phyloP scores from a whole-genome alignment of 805 yeast species.

The Candida montana region DNA sequence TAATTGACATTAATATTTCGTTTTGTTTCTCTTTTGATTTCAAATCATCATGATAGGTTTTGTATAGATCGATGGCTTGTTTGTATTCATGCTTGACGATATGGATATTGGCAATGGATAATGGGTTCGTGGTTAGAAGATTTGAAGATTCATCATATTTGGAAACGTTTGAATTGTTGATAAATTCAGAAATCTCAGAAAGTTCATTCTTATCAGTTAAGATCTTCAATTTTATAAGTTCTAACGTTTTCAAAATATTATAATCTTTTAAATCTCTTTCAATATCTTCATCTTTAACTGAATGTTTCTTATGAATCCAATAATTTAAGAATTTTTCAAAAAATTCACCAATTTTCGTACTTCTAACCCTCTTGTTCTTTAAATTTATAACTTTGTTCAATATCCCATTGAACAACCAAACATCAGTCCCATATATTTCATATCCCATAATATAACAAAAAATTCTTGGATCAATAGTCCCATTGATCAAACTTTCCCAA shows the following conservation, averaged over 20 bases:
- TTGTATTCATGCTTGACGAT: conserved; percentile 5
- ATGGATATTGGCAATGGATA: conserved; percentile 7
- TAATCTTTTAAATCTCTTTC: conserved; percentile 10
- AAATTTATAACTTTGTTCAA: conserved; percentile 9
- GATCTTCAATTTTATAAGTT: conserved; percentile 13
- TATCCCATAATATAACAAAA: conserved; percentile 16
- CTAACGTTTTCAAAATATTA: conserved; percentile 16
- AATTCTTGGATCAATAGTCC: conserved; percentile 23
- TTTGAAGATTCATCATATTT: conserved; percentile 7
- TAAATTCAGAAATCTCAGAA: conserved; percentile 4
- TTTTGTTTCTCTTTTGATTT: background rate
- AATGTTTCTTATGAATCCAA: conserved; percentile 18
- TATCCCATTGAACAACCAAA: conserved; percentile 21
- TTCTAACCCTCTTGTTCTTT: conserved; percentile 9
- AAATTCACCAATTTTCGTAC: conserved; percentile 16
- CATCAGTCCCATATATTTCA: conserved; percentile 14
- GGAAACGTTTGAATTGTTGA: conserved; percentile 4
- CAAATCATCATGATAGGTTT: background rate
- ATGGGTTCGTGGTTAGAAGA: conserved; percentile 4
- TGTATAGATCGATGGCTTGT: conserved; percentile 4
- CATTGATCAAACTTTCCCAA: conserved; percentile 25
- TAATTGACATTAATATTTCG: conserved; percentile 1
- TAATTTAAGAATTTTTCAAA: conserved; percentile 18
- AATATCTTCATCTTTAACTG: conserved; percentile 1
- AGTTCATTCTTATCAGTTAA: conserved; percentile 7